Conservation (phyloP, 1,284 basidiomycete genomes). For the Xanthoconium separans region DNA sequence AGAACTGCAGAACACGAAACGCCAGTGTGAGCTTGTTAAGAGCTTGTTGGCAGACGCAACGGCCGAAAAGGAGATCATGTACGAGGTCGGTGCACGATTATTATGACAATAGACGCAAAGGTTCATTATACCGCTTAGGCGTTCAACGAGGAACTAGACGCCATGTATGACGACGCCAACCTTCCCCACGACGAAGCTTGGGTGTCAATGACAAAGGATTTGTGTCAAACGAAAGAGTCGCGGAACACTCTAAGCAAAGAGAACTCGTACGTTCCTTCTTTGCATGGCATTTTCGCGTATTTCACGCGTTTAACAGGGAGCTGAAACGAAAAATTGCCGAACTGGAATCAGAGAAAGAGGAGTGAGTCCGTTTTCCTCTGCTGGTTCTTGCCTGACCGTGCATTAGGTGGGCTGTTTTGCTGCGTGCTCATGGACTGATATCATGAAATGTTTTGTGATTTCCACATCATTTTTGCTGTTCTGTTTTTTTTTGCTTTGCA, state of each 20-base stretch:
- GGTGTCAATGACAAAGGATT: conserved; percentile 67
- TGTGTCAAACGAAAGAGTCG: conserved; percentile 71
- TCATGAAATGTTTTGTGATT: conserved; percentile 27
- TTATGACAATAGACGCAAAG: conserved; percentile 3
- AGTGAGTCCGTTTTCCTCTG: conserved; percentile 50
- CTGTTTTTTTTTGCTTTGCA: conserved; percentile 21
- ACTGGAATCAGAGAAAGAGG: conserved; percentile 71
- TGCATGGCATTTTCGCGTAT: not conserved
- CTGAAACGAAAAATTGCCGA: conserved; percentile 72
- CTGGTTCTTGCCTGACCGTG: conserved; percentile 14
- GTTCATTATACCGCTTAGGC: conserved; percentile 48
- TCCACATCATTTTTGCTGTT: conserved; percentile 16
- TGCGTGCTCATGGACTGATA: conserved; percentile 53
- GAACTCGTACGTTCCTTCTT: conserved; percentile 61
- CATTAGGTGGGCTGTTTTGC: conserved; percentile 61
- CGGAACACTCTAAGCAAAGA: conserved; percentile 72
- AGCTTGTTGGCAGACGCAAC: conserved; percentile 71
- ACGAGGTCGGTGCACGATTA: conserved; percentile 59
- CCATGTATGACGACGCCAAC: conserved; percentile 80
- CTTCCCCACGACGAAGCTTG: conserved; percentile 80
- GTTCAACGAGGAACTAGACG: conserved; percentile 89
- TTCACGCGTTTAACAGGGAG: conserved; percentile 43
- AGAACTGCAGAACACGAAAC: conserved; percentile 66
- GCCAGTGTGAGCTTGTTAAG: conserved; percentile 76
- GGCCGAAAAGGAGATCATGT: conserved; percentile 89